A percentile compares a stretch with the other conserved stretches of the same genome.
These are phyloP conservation scores for Trifolium fragiferum DNA, from an alignment of 306 rosid species.

Conservation along the genomic window DNA sequence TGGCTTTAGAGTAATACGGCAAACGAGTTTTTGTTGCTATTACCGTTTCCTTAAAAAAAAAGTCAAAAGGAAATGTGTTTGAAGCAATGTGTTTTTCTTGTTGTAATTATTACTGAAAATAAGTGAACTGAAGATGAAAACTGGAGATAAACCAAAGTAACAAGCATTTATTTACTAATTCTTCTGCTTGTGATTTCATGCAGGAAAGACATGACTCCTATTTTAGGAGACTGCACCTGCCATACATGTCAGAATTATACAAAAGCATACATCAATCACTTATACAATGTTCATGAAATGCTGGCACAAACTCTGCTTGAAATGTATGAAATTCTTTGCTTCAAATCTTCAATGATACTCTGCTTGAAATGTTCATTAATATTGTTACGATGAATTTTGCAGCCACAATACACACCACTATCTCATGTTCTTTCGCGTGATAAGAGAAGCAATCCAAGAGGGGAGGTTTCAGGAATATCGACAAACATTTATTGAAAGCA, in stretches of 20 bases:
- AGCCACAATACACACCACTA: slow-evolving; percentile 95
- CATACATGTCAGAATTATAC: slow-evolving; percentile 91
- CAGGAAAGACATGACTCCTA: slow-evolving; percentile 83
- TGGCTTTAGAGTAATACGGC: neutral
- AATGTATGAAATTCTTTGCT: slow-evolving; percentile 57
- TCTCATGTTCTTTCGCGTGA: slow-evolving; percentile 68
- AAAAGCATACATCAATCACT: slow-evolving; percentile 87
- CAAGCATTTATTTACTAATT: slow-evolving; percentile 20
- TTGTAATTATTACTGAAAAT: neutral
- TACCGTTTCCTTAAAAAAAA: neutral
- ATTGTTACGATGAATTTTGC: slow-evolving; percentile 48
- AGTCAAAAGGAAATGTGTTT: neutral
- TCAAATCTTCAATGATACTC: neutral
- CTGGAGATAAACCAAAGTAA: neutral
- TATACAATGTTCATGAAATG: slow-evolving; percentile 93
- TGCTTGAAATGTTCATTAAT: too few relatives aligned
- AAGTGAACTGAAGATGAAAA: slow-evolving; percentile 7
- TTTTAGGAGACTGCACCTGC: slow-evolving; percentile 68
- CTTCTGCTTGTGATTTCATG: slow-evolving; percentile 36
- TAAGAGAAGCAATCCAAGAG: slow-evolving; percentile 74
- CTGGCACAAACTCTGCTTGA: slow-evolving; percentile 87
- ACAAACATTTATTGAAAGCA: slow-evolving; percentile 54
- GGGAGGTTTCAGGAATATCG: slow-evolving; percentile 80
- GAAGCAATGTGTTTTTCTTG: neutral
- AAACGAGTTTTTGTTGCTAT: neutral